Evolutionary conservation across 148 eudicot species (phyloP), one percentile per base, ranked within the genome.

Genomic region (Euryodendron excelsum): DNA sequence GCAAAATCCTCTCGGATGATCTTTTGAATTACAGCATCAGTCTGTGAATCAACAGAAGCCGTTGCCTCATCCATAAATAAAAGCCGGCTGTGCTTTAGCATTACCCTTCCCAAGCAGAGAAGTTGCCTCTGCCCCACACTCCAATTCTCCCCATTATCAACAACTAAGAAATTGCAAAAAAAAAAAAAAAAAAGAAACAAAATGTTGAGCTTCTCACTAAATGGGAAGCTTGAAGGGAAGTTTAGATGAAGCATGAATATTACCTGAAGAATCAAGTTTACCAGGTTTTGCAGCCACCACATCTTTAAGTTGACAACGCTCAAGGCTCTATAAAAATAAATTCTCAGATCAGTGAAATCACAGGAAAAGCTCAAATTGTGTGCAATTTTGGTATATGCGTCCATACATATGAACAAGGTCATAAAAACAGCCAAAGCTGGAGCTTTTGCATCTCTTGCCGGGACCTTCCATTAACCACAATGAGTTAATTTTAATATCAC

Each of bases 61-160:
- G 98, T 96, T 18, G 99, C 99, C 85, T 96, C 99, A 28, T 96
- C 99, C 99, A 96, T 90, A 63, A 96, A 96, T 81, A 96, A 67
- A 25, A 96, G 86, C 34, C 90, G 77, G 83, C 98, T 93, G 55
- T 47, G 90, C 87, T 96, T 96, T 36, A 96, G 85, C 94, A 96
- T 89, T 34, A 96, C 95, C 67, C 99, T 75, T 65, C 99, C 98
- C 78, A 96, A 75, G 86, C 99, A 93, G 6, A 96, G 88, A 69
- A 96, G 98, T 78, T 96, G 98, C 78, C 97, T 89, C 80, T 96
- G 98, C 69, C 99, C 99, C 63, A 93, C 97, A 18, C 99, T 96
- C 99, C 99, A 96, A 69, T 96, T 96, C 44, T 93, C 98, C 65
- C 99, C 99, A 59, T 80, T 83, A 79, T 91, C 98, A 70, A 82